Conservation (phyloP, 257 asterid species). For the Capsicum pubescens region DNA sequence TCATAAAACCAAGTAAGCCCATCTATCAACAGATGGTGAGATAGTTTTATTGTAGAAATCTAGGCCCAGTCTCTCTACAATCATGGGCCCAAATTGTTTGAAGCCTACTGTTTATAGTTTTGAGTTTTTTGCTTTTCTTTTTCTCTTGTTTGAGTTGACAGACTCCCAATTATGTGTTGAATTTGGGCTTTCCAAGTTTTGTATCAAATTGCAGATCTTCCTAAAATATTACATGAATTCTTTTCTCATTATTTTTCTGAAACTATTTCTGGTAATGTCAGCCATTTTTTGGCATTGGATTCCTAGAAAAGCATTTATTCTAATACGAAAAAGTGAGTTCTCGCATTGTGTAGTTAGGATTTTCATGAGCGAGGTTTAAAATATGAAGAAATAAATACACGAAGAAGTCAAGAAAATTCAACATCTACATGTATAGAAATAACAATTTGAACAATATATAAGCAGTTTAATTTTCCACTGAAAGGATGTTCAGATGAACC, state of each 20-base stretch:
- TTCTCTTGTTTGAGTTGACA: too few relatives aligned
- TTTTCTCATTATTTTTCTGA: too few relatives aligned
- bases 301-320: neutral
- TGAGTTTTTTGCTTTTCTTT: too few relatives aligned
- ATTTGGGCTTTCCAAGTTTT: constrained; percentile 5
- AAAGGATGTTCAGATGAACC: too few relatives aligned
- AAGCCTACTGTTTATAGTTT: neutral
- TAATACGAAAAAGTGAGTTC: neutral
- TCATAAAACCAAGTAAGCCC: constrained; percentile 6
- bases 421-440: too few relatives aligned
- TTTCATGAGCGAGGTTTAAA: too few relatives aligned
- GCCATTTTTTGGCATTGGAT: neutral
- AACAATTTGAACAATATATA: too few relatives aligned
- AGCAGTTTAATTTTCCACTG: too few relatives aligned
- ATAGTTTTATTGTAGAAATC: neutral
- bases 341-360: too few relatives aligned
- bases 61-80: neutral
- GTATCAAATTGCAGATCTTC: neutral
- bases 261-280: neutral
- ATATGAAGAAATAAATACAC: too few relatives aligned
- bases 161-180: too few relatives aligned
- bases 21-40: neutral
- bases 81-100: neutral
- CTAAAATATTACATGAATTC: neutral
- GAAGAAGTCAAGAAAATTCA: too few relatives aligned